Conservation (phyloP, 176 grass and related monocot genomes). For the Triticum timopheevii region DNA sequence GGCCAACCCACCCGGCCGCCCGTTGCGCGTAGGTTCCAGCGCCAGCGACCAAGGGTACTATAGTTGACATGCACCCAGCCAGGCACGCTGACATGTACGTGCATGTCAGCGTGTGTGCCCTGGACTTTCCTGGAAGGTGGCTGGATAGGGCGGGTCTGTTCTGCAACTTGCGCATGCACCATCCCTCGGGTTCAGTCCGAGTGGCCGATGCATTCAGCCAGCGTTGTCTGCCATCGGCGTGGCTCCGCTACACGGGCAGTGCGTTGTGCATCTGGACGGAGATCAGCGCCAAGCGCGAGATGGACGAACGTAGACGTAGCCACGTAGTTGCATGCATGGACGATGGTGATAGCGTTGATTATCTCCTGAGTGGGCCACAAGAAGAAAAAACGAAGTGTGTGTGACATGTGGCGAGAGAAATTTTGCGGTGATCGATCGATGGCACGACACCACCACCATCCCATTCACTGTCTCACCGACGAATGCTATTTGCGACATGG, state of each 20-base stretch:
- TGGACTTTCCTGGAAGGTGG: not conserved
- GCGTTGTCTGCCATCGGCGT: no score
- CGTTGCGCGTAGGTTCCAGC: not conserved
- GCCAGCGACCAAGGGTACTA: not conserved
- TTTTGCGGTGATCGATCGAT: no score
- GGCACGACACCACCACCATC: no score
- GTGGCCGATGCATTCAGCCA: no score
- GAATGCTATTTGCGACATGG: no score
- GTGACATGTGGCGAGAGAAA: no score
- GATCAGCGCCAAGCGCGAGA: not conserved
- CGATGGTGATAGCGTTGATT: not conserved
- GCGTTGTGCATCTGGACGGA: slow-evolving; percentile 2
- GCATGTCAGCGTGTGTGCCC: not conserved
- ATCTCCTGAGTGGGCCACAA: not conserved
- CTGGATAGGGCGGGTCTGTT: not conserved
- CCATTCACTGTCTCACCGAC: no score
- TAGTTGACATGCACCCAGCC: no score
- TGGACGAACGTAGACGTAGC: not conserved
- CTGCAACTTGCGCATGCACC: not conserved
- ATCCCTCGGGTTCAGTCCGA: not conserved
- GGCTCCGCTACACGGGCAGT: no score
- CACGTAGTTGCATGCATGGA: not conserved
- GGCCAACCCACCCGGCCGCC: not conserved
- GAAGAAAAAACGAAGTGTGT: not conserved
- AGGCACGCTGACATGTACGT: not conserved